phyloP scores from a whole-genome alignment of 257 asterid genomes.

The Solanum bukasovii region DNA sequence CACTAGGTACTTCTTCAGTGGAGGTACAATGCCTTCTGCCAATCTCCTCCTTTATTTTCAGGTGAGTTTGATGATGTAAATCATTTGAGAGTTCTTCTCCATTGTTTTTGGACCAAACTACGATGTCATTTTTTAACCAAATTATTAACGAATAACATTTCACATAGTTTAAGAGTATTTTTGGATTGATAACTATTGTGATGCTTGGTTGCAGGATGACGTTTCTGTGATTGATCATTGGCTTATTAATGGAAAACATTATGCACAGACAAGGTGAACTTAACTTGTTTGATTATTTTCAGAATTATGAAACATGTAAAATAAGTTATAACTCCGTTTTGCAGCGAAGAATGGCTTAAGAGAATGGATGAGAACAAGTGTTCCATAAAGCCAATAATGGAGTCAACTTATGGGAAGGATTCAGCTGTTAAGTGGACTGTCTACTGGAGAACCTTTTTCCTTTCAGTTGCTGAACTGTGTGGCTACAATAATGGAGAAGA shows the following conservation, averaged over 20 bases:
- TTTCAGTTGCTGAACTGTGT: slow-evolving; percentile 72
- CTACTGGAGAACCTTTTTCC: slow-evolving; percentile 91
- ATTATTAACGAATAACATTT: too few relatives aligned
- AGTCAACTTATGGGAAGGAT: slow-evolving; percentile 80
- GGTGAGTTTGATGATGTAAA: slow-evolving; percentile 18
- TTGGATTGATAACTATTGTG: neutral
- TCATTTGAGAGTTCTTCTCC: too few relatives aligned
- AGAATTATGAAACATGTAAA: neutral
- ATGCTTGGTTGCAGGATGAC: slow-evolving; percentile 53
- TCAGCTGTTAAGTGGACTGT: slow-evolving; percentile 83
- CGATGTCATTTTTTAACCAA: too few relatives aligned
- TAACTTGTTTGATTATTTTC: neutral
- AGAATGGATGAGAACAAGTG: slow-evolving; percentile 57
- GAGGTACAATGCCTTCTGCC: slow-evolving; percentile 95
- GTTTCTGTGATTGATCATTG: slow-evolving; percentile 76
- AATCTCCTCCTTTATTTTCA: slow-evolving; percentile 91
- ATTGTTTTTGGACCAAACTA: too few relatives aligned
- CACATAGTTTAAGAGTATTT: too few relatives aligned
- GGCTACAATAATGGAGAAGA: slow-evolving; percentile 82
- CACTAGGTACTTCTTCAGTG: slow-evolving; percentile 81
- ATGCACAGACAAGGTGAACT: slow-evolving; percentile 69
- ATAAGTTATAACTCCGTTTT: neutral
- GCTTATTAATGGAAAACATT: slow-evolving; percentile 88
- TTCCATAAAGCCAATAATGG: slow-evolving; percentile 65
- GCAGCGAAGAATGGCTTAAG: slow-evolving; percentile 92